phyloP scores from a whole-genome alignment of 1,139 yeast genomes.

The Hyphopichia wangnamkhiaoensis region DNA sequence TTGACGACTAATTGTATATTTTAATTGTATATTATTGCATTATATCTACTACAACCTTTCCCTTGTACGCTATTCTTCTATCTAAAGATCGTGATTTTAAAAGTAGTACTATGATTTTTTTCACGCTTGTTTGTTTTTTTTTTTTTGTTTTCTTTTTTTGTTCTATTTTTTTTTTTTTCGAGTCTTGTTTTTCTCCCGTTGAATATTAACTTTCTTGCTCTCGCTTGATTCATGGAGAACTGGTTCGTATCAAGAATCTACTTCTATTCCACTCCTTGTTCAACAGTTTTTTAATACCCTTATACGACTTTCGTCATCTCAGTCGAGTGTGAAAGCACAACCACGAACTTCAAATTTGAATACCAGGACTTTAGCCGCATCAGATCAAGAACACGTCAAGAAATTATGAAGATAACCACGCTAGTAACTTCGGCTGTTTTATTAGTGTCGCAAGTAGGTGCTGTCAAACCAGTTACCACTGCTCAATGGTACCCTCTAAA shows the following conservation, averaged over 20 bases:
- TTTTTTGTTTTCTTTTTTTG: background rate
- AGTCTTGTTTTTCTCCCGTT: no score
- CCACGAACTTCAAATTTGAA: background rate
- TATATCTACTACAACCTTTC: background rate
- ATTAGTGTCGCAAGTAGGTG: background rate
- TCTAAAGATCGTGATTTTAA: no score
- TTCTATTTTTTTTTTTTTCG: background rate
- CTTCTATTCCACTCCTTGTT: background rate
- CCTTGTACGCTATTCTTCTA: no score
- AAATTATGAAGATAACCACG: background rate
- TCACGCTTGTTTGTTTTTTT: background rate
- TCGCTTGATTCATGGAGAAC: background rate
- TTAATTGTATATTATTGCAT: background rate
- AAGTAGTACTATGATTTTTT: no score
- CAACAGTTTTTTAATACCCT: background rate
- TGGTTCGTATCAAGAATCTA: background rate
- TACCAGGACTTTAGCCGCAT: no score
- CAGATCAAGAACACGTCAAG: background rate
- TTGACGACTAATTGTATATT: background rate
- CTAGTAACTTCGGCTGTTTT: background rate
- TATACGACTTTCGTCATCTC: no score
- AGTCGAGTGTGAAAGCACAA: background rate
- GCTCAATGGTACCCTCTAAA: constrained; percentile 38
- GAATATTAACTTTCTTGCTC: no score
- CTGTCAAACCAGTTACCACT: background rate